Evolutionary conservation across 768 basidiomycete genomes (phyloP), one percentile per base, ranked within the genome.

Genomic region (Phanerodontia chrysosporium): DNA sequence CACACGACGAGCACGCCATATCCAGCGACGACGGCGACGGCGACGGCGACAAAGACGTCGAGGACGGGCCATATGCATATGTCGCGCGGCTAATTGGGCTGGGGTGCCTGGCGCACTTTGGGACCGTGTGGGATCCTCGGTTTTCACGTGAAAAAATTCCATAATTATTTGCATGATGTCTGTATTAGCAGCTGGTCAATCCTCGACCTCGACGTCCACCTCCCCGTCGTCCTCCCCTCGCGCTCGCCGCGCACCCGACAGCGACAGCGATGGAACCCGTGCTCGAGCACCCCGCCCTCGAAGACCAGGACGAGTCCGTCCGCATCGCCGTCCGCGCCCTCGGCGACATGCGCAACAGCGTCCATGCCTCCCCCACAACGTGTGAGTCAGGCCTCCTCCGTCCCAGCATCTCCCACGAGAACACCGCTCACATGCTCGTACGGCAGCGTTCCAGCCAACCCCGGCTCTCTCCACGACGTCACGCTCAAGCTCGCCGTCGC

Each of bases 271-370:
- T 59, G 60, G 61, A 54, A 51, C 32, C 35, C 53, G 27, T 55
- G 27, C 39, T 29, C 55, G 61, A 58, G 48, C 58, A 58, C 45
- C 59, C 62, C 55, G 65, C 64, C 35, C 73, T 82, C 64, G 78
- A 79, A 52, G 76, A 78, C 66, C 80, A 88, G 58, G 89, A 90
- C 63, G 90, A 90, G 71, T 85, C 83, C 65, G 89, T 91, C 0
- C 80, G 84, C 53, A 92, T 92, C 68, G 92, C 91, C 22, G 84
- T 90, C 13, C 74, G 80, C 36, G 91, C 90, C 0, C 78, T 93
- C 16, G 90, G 80, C 27, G 87, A 89, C 66, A 92, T 92, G 91
- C 79, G 87, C 56, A 86, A 80, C 54, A 76, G 80, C 58, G 68
- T 59, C 27, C 64, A 62, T 53, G 52, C 65, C 25, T 64, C 68